Base-by-base conservation (phyloP, 169 alveolate genomes). In the Pseudocohnilembus persalinus region DNA sequence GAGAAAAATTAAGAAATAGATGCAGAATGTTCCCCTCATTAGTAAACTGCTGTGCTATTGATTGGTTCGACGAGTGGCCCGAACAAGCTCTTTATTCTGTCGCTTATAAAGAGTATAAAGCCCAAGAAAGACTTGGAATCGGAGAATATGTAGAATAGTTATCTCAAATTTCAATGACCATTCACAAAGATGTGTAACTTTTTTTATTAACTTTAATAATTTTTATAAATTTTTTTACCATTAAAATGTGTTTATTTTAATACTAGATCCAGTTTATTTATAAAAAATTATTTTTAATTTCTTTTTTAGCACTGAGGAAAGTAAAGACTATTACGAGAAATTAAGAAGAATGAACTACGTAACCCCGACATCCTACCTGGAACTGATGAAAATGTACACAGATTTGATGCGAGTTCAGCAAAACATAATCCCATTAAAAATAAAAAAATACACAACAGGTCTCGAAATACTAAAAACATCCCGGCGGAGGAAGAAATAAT, bases 51-150 rank as follows among this genome's bases (percentile, higher is more conserved):
- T 94, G 98, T 81, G 94, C 98, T 4, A 94, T 95, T 75, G 98
- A 96, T 92, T 96, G 98, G 98, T 97, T 92, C 89, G 96, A 95
- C 77, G 93, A 97, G 72, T 98, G 99, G 99, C 99, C 99, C 0
- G 93, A 88, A 77, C 97, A 97, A 82, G 99, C 99, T 4, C 85
- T 97, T 31, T 92, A 90, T 73, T 92, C 97, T 63, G 99, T 97
- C 29, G 99, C 99, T 0, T 92, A 92, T 68, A 91, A 97, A 85
- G 90, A 92, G 75, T 93, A 93, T 83, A 92, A 85, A 74, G 94
- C 93, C 27, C 91, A 94, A 49, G 97, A 96, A 88, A 92, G 90
- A 27, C 94, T 96, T 32, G 96, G 93, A 32, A 91, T 96, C 6
- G 85, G 89, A 11, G 95, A 92, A 68, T 92, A 81, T 74, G 91